phyloP scores from a whole-genome alignment of 805 yeast species.

The Kuraishia piskuri region DNA sequence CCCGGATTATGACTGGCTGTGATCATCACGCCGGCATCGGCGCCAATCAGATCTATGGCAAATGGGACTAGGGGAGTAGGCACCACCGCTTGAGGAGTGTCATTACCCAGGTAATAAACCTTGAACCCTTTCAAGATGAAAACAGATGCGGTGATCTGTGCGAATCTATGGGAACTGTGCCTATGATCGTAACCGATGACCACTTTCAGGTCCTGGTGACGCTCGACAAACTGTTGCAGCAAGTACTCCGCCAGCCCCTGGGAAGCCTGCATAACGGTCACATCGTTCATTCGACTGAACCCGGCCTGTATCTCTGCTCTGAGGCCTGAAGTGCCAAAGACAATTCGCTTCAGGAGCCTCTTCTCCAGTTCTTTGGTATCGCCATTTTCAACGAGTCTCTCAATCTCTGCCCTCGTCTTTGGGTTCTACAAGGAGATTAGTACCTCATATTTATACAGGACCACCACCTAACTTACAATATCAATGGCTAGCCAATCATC shows the following conservation, averaged over 20 bases:
- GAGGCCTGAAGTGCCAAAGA: constrained; percentile 92
- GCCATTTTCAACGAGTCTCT: constrained; percentile 26
- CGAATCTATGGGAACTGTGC: constrained; percentile 70
- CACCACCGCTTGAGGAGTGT: constrained; percentile 24
- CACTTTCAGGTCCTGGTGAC: constrained; percentile 29
- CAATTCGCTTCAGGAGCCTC: constrained; percentile 50
- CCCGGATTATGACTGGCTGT: constrained; percentile 88
- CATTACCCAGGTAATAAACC: constrained; percentile 52
- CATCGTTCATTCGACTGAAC: constrained; percentile 78
- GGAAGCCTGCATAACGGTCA: constrained; percentile 84
- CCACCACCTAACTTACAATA: constrained; percentile 14
- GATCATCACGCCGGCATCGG: constrained; percentile 85
- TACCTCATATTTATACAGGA: neutral
- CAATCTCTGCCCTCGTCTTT: constrained; percentile 47
- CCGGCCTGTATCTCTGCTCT: constrained; percentile 89
- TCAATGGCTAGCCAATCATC: constrained; percentile 31
- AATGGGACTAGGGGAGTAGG: constrained; percentile 95
- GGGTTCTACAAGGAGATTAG: constrained; percentile 13
- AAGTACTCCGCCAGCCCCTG: constrained; percentile 64
- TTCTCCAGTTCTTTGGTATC: constrained; percentile 37
- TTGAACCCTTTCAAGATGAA: constrained; percentile 61
- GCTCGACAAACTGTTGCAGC: constrained; percentile 16
- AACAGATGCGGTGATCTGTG: constrained; percentile 67
- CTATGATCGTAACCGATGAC: constrained; percentile 94
- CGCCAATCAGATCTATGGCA: constrained; percentile 51